A percentile compares a stretch with the other conserved stretches of the same genome.
phyloP scores from a whole-genome alignment of 495 filamentous ascomycete species.

The Xylaria palmicola region DNA sequence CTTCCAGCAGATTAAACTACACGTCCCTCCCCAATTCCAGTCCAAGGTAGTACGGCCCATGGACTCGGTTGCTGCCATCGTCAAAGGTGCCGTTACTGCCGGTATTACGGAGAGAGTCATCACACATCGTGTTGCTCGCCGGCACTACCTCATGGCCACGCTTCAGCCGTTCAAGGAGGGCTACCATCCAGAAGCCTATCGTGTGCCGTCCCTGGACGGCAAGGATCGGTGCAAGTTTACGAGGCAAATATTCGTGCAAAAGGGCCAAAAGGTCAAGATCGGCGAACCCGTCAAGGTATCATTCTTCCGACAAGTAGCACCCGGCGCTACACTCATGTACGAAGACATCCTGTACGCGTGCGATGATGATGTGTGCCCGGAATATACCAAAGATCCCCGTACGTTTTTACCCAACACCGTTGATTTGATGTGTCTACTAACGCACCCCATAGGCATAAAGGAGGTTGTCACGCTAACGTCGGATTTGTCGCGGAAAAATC shows the following conservation, averaged over 20 bases:
- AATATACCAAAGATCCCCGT: constrained; percentile 99
- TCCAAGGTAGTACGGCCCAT: constrained; percentile 74
- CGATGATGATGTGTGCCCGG: constrained; percentile 95
- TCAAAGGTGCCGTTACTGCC: constrained; percentile 75
- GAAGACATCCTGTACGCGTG: constrained; percentile 98
- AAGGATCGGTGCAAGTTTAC: constrained; percentile 99
- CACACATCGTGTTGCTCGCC: constrained; percentile 94
- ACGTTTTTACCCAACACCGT: constrained; percentile 48
- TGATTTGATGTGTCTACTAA: constrained; percentile 23
- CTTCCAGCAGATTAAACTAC: constrained; percentile 80
- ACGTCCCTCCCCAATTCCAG: constrained; percentile 77
- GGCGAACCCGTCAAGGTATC: constrained; percentile 98
- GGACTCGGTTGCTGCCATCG: constrained; percentile 75
- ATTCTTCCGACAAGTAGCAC: constrained; percentile 97
- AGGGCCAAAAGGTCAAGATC: constrained; percentile 98
- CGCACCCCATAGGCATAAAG: constrained; percentile 78
- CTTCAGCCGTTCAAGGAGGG: constrained; percentile 98
- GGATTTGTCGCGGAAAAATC: constrained; percentile 94
- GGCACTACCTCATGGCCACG: constrained; percentile 98
- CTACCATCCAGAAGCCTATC: constrained; percentile 96
- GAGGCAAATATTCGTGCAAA: constrained; percentile 96
- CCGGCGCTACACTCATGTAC: constrained; percentile 97
- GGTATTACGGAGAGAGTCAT: constrained; percentile 96
- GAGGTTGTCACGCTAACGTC: constrained; percentile 98
- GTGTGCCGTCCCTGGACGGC: constrained; percentile 92